phyloP scores from a whole-genome alignment of 1,284 basidiomycete species.

The Moesziomyces antarcticus region DNA sequence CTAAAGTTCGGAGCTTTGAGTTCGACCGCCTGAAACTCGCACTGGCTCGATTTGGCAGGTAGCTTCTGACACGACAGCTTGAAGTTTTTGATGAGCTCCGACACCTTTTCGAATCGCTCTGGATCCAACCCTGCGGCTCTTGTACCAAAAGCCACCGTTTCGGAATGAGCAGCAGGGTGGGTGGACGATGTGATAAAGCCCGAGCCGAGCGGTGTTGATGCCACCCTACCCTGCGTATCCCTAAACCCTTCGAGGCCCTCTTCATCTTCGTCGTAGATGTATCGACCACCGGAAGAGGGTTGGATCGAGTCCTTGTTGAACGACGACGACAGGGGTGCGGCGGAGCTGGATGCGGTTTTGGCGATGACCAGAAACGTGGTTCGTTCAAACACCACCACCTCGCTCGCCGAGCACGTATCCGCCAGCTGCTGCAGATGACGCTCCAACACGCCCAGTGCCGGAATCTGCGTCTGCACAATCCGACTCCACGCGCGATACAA shows the following conservation, averaged over 20 bases:
- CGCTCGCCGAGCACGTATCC: conserved; percentile 84
- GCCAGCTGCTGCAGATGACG: conserved; percentile 87
- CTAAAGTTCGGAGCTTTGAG: conserved; percentile 73
- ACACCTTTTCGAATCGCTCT: conserved; percentile 93
- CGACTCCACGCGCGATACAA: conserved; percentile 98
- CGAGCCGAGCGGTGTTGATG: conserved; percentile 13
- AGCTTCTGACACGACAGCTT: conserved; percentile 78
- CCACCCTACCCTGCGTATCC: conserved; percentile 18
- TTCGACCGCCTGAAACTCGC: conserved; percentile 65
- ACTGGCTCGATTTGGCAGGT: conserved; percentile 25
- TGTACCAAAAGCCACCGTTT: background rate
- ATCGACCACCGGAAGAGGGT: background rate
- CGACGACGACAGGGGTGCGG: background rate
- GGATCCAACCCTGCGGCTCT: conserved; percentile 72
- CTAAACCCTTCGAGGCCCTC: conserved; percentile 47
- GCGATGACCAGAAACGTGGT: conserved; percentile 96
- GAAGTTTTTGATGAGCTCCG: conserved; percentile 93
- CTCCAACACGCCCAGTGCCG: conserved; percentile 88
- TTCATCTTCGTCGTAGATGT: conserved; percentile 31
- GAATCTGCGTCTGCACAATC: conserved; percentile 95
- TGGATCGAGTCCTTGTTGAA: conserved; percentile 63
- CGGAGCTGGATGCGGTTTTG: conserved; percentile 11
- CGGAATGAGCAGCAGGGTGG: conserved; percentile 1
- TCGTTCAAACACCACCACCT: conserved; percentile 94
- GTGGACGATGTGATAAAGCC: conserved; percentile 28